Evolutionary conservation across 2,329 filamentous ascomycete genomes (phyloP).

Genomic region (Fusarium euwallaceae): DNA sequence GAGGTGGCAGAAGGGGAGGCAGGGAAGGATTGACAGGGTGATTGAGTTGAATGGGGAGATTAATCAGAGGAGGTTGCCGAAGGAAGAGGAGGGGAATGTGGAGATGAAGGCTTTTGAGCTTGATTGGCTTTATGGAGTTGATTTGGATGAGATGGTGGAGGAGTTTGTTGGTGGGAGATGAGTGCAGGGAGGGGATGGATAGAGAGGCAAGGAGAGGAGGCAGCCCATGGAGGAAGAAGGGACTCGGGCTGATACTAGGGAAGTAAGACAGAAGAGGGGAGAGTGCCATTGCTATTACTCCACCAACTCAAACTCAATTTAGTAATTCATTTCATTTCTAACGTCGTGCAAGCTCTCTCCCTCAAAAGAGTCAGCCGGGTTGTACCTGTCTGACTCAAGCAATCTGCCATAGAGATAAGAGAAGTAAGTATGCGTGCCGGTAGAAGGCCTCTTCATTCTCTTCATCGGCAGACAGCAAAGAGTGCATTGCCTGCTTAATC

Average conservation of each 20-base stretch:
- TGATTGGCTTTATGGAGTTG: constrained; percentile 58
- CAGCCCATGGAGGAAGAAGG: not conserved
- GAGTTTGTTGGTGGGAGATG: constrained; percentile 20
- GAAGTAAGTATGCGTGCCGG: not conserved
- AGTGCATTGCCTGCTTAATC: not conserved
- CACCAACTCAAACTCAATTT: not conserved
- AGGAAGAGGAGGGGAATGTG: constrained; percentile 43
- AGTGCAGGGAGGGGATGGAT: not conserved
- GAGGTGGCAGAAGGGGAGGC: constrained; percentile 62
- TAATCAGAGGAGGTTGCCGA: constrained; percentile 61
- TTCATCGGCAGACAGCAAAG: not conserved
- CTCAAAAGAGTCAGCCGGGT: not conserved
- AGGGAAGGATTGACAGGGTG: constrained; percentile 61
- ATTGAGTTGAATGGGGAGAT: constrained; percentile 63
- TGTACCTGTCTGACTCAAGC: not conserved
- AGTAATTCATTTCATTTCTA: not conserved
- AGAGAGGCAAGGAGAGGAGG: not conserved
- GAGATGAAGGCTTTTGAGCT: constrained; percentile 51
- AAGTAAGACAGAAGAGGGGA: not conserved
- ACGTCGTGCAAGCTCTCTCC: not conserved
- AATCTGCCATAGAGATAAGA: not conserved
- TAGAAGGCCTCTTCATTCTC: not conserved
- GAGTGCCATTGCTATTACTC: not conserved
- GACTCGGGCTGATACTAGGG: not conserved
- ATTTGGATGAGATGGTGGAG: constrained; percentile 53